phyloP scores from a whole-genome alignment of 805 yeast species.

The Schwanniomyces vanrijiae region DNA sequence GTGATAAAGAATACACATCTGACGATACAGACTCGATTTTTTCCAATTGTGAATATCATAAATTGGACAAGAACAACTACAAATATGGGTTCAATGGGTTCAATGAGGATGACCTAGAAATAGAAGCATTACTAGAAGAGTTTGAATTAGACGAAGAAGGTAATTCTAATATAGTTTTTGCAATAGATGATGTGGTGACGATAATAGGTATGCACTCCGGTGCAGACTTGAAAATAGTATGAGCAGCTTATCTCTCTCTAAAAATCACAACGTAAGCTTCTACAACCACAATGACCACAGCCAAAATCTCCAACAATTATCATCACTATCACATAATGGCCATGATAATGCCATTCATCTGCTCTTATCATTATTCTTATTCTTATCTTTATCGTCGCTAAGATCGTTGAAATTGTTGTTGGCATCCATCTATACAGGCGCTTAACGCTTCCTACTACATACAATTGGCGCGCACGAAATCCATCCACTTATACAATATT shows the following conservation, averaged over 20 bases:
- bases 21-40: slow-evolving; percentile 17
- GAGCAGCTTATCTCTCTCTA: background rate
- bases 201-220: slow-evolving; percentile 11
- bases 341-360: too few relatives aligned
- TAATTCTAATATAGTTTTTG: slow-evolving; percentile 15
- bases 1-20: slow-evolving; percentile 14
- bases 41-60: slow-evolving; percentile 5
- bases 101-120: slow-evolving; percentile 5
- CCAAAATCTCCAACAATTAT: too few relatives aligned
- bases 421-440: background rate
- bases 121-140: slow-evolving; percentile 20
- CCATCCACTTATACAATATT: too few relatives aligned
- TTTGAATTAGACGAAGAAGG: slow-evolving; percentile 15
- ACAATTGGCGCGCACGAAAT: background rate
- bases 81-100: background rate
- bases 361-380: too few relatives aligned
- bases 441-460: background rate
- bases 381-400: background rate
- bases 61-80: background rate
- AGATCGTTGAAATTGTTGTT: too few relatives aligned
- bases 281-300: too few relatives aligned
- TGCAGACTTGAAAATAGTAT: background rate
- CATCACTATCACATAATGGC: too few relatives aligned
- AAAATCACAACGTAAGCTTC: too few relatives aligned
- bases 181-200: slow-evolving; percentile 25